These are phyloP conservation scores for Populus nigra DNA, from an alignment of 345 rosid species.

Conservation along the genomic window DNA sequence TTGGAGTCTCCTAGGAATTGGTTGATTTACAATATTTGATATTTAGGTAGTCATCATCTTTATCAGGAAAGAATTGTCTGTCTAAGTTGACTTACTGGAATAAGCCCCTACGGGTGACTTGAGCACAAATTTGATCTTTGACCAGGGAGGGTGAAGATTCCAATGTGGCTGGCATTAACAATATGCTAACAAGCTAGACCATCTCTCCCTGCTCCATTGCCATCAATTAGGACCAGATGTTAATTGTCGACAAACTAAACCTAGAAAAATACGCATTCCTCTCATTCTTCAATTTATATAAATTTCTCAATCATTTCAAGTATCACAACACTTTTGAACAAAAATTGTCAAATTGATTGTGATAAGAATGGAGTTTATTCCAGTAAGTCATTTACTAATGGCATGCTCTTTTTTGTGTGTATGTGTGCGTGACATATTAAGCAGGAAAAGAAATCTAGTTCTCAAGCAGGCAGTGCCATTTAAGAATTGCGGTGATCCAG, in stretches of 20 bases:
- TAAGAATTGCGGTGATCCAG: slow-evolving; percentile 1
- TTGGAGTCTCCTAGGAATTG: background rate
- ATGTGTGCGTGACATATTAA: background rate
- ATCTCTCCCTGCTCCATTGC: background rate
- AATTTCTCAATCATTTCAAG: background rate
- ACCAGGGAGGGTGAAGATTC: background rate
- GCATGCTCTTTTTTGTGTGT: background rate
- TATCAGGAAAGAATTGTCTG: background rate
- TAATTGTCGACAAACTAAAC: too few relatives aligned
- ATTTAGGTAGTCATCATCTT: background rate
- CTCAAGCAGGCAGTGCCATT: slow-evolving; percentile 1
- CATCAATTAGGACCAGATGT: background rate
- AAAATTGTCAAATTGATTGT: background rate
- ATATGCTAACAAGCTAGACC: background rate
- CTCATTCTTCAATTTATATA: too few relatives aligned
- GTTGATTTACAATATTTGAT: background rate
- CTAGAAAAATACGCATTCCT: background rate
- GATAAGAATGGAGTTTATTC: background rate
- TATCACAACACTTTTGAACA: background rate
- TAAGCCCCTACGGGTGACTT: too few relatives aligned
- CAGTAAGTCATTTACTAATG: background rate
- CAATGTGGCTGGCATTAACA: background rate
- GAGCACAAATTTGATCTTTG: too few relatives aligned
- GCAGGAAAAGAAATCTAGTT: slow-evolving; percentile 31
- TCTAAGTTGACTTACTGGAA: background rate